Evolutionary conservation across 192 early-diverging fungal species (phyloP).

Genomic region (Rhizophagus clarus): DNA sequence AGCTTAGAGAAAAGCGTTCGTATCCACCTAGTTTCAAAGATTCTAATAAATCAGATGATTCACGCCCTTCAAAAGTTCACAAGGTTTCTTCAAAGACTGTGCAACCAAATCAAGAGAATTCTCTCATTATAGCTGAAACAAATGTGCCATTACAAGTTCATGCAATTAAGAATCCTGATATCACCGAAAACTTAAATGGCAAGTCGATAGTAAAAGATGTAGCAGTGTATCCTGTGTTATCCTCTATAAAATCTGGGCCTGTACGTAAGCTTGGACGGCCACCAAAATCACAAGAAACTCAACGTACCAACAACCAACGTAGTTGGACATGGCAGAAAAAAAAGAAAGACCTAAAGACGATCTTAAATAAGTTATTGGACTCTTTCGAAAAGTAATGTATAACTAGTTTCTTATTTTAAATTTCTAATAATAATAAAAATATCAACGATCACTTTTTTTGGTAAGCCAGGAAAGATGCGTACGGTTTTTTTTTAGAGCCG

Average conservation of each 20-base stretch:
- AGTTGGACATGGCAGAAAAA: conserved; percentile 20
- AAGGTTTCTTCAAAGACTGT: background rate
- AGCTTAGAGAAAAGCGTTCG: conserved; percentile 3
- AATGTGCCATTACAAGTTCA: background rate
- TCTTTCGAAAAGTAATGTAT: conserved; percentile 13
- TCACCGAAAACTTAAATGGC: background rate
- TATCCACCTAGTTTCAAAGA: conserved; percentile 3
- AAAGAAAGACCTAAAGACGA: conserved; percentile 13
- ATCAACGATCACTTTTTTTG: background rate
- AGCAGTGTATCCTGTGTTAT: background rate
- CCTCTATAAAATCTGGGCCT: background rate
- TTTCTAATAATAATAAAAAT: background rate
- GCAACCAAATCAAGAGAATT: background rate
- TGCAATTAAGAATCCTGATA: background rate
- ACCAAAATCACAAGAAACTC: conserved; percentile 6
- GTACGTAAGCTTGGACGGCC: conserved; percentile 16
- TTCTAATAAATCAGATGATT: background rate
- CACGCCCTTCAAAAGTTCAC: background rate
- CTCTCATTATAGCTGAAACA: background rate
- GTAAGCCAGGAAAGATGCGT: conserved; percentile 66
- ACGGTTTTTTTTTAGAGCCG: conserved; percentile 86
- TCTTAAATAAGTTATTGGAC: conserved; percentile 14
- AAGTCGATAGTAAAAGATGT: background rate
- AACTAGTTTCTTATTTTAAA: background rate
- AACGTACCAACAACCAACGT: background rate